A percentile compares a stretch with the other conserved stretches of the same genome.
These are phyloP conservation scores for Ceratocystis albifundus DNA, from an alignment of 2,329 filamentous ascomycete species.

Conservation along the genomic window DNA sequence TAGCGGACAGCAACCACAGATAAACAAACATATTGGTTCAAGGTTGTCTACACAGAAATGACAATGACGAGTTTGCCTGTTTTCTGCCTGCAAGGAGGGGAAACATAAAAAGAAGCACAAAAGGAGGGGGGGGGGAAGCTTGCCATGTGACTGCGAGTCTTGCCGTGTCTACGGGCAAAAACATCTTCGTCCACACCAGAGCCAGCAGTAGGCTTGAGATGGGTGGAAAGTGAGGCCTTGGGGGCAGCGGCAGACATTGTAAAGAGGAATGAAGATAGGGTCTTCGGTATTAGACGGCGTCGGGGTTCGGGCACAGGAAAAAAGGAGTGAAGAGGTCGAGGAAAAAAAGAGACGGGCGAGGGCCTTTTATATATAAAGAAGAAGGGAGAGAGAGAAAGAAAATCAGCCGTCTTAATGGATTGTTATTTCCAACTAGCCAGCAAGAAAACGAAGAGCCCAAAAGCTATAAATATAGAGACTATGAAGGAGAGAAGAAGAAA, in stretches of 20 bases:
- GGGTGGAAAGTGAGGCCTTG: conserved; percentile 65
- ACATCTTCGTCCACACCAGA: conserved; percentile 35
- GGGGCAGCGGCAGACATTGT: conserved; percentile 51
- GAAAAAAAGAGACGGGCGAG: neutral
- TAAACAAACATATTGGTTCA: no score
- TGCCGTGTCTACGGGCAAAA: conserved; percentile 57
- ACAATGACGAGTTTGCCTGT: no score
- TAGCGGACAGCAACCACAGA: no score
- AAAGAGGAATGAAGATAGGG: conserved; percentile 13
- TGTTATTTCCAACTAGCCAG: conserved; percentile 7
- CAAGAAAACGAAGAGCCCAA: conserved; percentile 11
- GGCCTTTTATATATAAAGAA: neutral
- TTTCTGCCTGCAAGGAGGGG: neutral
- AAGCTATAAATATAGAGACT: conserved; percentile 13
- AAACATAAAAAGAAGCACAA: neutral
- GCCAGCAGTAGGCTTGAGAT: conserved; percentile 53
- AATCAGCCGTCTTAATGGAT: neutral
- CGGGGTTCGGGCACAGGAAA: conserved; percentile 18
- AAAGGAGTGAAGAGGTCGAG: conserved; percentile 10
- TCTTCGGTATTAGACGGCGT: conserved; percentile 21
- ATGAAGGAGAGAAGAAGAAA: no score
- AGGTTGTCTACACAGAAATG: no score
- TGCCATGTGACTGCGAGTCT: conserved; percentile 77
- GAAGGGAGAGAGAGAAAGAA: neutral
- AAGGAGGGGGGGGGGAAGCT: conserved; percentile 33